Conservation (phyloP, 2,329 filamentous ascomycete species). For the Apiospora pterosperma region DNA sequence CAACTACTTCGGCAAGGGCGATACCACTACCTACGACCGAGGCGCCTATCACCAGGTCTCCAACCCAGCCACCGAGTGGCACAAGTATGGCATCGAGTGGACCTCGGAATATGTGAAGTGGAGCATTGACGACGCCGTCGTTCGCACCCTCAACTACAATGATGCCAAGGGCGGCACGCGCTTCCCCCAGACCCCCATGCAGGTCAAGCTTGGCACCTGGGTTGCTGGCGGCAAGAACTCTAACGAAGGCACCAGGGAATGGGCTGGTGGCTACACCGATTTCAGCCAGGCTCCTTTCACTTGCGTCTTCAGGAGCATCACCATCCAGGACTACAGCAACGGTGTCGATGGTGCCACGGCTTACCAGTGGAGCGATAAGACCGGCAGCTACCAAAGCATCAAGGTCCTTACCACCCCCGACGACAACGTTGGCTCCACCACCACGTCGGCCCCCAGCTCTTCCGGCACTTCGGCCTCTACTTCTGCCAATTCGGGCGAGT, state of each 20-base stretch:
- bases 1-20: constrained; percentile 64
- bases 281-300: constrained; percentile 50
- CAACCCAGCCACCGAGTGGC: constrained; percentile 40
- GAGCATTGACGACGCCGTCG: constrained; percentile 57
- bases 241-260: constrained; percentile 65
- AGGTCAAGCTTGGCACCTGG: constrained; percentile 68
- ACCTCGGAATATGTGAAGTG: constrained; percentile 60
- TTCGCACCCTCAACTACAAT: constrained; percentile 59
- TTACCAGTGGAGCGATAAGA: constrained; percentile 49
- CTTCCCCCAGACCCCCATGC: constrained; percentile 73
- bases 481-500: constrained; percentile 3
- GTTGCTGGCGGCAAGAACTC: constrained; percentile 57
- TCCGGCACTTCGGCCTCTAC: constrained; percentile 13
- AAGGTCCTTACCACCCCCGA: constrained; percentile 38
- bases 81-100: constrained; percentile 66
- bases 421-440: constrained; percentile 16
- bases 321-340: constrained; percentile 52
- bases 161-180: constrained; percentile 56
- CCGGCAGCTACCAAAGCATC: constrained; percentile 50
- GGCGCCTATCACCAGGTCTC: constrained; percentile 45
- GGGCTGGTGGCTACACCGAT: constrained; percentile 60
- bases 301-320: constrained; percentile 55
- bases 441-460: constrained; percentile 9
- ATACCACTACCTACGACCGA: constrained; percentile 53
- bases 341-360: constrained; percentile 43